A percentile compares a stretch with the other conserved stretches of the same genome.
These are phyloP conservation scores for Fraxinus ornus DNA, from an alignment of 305 asterid genomes.

Conservation along the genomic window DNA sequence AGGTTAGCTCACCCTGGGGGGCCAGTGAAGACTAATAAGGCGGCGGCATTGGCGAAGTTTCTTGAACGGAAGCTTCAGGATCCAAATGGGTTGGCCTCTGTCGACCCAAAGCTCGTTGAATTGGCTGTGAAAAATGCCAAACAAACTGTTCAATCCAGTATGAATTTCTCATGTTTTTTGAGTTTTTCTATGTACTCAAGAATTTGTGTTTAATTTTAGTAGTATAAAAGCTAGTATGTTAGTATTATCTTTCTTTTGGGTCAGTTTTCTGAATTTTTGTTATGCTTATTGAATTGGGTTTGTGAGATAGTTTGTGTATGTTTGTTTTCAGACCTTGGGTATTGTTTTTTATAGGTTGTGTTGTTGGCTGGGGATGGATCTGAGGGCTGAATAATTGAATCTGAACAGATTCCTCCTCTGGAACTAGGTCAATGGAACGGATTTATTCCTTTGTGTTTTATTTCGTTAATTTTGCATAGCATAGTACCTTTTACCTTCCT, in stretches of 20 bases:
- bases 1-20: conserved; percentile 98
- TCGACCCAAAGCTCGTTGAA: conserved; percentile 74
- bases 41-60: conserved; percentile 92
- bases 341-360: neutral
- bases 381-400: neutral
- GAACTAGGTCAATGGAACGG: neutral
- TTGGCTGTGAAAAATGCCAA: conserved; percentile 84
- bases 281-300: neutral
- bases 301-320: neutral
- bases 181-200: neutral
- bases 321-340: conserved; percentile 10
- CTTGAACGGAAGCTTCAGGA: conserved; percentile 83
- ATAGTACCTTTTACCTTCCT: neutral
- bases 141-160: conserved; percentile 67
- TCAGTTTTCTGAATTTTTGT: neutral
- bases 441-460: neutral
- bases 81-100: conserved; percentile 75
- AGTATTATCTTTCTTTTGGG: neutral
- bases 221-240: neutral
- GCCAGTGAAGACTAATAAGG: conserved; percentile 92
- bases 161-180: conserved; percentile 25
- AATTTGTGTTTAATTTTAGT: neutral
- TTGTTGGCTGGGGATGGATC: neutral
- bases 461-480: neutral
- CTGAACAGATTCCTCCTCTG: neutral